phyloP scores from a whole-genome alignment of 768 basidiomycete species.

The Calocera viscosa region DNA sequence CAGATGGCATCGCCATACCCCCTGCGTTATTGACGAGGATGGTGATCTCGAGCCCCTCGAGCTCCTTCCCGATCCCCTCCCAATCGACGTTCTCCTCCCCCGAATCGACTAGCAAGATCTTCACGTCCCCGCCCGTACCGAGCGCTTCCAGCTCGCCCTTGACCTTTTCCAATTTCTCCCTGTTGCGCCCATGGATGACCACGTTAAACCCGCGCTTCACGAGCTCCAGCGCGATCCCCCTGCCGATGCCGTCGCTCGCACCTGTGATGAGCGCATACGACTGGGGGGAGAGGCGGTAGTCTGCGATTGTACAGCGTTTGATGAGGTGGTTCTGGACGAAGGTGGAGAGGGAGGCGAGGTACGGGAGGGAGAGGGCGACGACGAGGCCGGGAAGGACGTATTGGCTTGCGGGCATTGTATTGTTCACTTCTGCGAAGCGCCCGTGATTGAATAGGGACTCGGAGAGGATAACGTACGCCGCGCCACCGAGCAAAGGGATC shows the following conservation, averaged over 20 bases:
- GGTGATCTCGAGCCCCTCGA: too few relatives aligned
- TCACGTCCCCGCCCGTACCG: neutral
- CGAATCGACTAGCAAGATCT: too few relatives aligned
- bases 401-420: neutral
- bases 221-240: conserved; percentile 7
- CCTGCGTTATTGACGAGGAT: too few relatives aligned
- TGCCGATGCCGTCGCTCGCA: conserved; percentile 11
- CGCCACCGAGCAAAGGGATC: too few relatives aligned
- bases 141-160: conserved; percentile 2
- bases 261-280: conserved; percentile 12
- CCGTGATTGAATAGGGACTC: too few relatives aligned
- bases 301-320: neutral
- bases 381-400: neutral
- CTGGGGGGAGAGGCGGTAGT: neutral
- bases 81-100: too few relatives aligned
- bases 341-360: neutral
- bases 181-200: conserved; percentile 10
- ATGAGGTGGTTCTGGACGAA: neutral
- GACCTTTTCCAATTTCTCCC: conserved; percentile 8
- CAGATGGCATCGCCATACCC: too few relatives aligned
- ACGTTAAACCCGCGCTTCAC: conserved; percentile 10
- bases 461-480: too few relatives aligned
- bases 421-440: too few relatives aligned
- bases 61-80: too few relatives aligned
- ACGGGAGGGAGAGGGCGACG: neutral